These are phyloP conservation scores for Calocybe indica DNA, from an alignment of 768 basidiomycete genomes.

Conservation along the genomic window DNA sequence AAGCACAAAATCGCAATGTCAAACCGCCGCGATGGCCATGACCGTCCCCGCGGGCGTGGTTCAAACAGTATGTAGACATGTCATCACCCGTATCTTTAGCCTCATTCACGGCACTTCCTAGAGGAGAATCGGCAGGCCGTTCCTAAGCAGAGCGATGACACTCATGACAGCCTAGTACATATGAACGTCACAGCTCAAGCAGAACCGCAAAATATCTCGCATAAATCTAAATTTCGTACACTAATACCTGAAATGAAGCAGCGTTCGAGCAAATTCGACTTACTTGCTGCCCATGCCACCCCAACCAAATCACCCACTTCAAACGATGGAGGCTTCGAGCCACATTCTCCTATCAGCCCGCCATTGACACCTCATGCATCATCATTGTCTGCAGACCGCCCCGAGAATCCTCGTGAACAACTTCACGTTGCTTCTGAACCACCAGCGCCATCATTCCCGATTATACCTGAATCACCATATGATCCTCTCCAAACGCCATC, in stretches of 20 bases:
- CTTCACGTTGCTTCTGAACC: conserved; percentile 17
- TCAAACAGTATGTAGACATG: conserved; percentile 50
- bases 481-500: conserved; percentile 70
- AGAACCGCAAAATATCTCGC: conserved; percentile 24
- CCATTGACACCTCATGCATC: conserved; percentile 27
- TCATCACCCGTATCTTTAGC: conserved; percentile 1
- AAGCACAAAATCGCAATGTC: conserved; percentile 90
- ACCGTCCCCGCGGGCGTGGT: conserved; percentile 57
- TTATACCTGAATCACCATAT: conserved; percentile 66
- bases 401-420: conserved; percentile 13
- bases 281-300: conserved; percentile 1
- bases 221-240: conserved; percentile 43
- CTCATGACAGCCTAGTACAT: conserved; percentile 37
- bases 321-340: not conserved
- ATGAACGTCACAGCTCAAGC: conserved; percentile 36
- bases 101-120: conserved; percentile 16
- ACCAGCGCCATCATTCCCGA: conserved; percentile 21
- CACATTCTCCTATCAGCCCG: conserved; percentile 23
- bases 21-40: conserved; percentile 69
- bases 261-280: not conserved
- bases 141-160: conserved; percentile 22
- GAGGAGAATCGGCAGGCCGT: conserved; percentile 51
- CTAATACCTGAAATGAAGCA: conserved; percentile 17
- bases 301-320: conserved; percentile 3
- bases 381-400: conserved; percentile 22